Percentiles rank a stretch among this genome's conserved stretches.
phyloP scores from a whole-genome alignment of 306 rosid species.

The Rosa lucieae region DNA sequence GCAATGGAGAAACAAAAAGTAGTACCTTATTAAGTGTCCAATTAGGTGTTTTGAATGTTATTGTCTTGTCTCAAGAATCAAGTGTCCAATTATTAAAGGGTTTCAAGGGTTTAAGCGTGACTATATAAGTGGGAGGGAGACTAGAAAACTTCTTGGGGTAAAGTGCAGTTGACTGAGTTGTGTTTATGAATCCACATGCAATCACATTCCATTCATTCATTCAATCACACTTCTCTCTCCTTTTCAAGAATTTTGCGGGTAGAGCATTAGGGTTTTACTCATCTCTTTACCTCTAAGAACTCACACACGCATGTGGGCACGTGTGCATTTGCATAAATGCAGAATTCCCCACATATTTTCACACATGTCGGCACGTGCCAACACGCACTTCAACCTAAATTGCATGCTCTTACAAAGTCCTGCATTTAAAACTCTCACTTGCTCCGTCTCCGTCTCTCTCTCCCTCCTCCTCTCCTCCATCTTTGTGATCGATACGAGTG shows the following conservation, averaged over 20 bases:
- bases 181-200: slow-evolving; percentile 65
- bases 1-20: not conserved
- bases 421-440: slow-evolving; percentile 21
- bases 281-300: slow-evolving; percentile 28
- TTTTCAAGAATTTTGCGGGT: slow-evolving; percentile 47
- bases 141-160: slow-evolving; percentile 47
- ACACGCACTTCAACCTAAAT: slow-evolving; percentile 68
- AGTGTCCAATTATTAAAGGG: slow-evolving; percentile 11
- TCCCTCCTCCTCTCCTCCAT: not conserved
- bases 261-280: slow-evolving; percentile 7
- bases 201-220: slow-evolving; percentile 38
- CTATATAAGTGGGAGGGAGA: slow-evolving; percentile 12
- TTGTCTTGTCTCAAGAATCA: slow-evolving; percentile 15
- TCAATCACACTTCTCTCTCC: slow-evolving; percentile 20
- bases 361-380: slow-evolving; percentile 87
- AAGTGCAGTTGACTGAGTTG: slow-evolving; percentile 48
- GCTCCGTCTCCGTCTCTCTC: not conserved
- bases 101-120: slow-evolving; percentile 12
- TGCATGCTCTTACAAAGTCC: slow-evolving; percentile 12
- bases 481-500: not conserved
- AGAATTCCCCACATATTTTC: slow-evolving; percentile 72
- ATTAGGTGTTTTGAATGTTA: not conserved
- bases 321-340: slow-evolving; percentile 60
- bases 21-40: not conserved
- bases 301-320: slow-evolving; percentile 66